Evolutionary conservation across 805 yeast genomes (phyloP).

Genomic region (Pichia nanzhaoensis): DNA sequence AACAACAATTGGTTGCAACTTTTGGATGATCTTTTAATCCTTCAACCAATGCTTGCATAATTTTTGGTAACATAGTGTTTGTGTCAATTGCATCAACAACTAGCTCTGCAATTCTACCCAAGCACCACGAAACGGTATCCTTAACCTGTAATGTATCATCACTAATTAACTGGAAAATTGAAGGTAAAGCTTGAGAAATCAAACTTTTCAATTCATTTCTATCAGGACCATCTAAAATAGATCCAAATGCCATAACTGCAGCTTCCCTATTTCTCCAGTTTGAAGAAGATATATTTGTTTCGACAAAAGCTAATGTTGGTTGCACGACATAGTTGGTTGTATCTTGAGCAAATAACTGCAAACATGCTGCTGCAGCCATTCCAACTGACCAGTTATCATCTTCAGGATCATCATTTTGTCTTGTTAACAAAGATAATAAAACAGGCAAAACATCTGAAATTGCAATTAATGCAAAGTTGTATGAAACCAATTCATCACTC

Average conservation of each 20-base stretch:
- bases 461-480: conserved; percentile 81
- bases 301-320: conserved; percentile 81
- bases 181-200: conserved; percentile 75
- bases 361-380: conserved; percentile 98
- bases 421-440: conserved; percentile 65
- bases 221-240: conserved; percentile 92
- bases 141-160: conserved; percentile 81
- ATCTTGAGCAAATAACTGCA: conserved; percentile 87
- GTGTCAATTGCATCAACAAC: conserved; percentile 71
- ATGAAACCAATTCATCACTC: conserved; percentile 45
- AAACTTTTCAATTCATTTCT: conserved; percentile 57
- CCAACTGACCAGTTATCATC: conserved; percentile 97
- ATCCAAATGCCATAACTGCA: conserved; percentile 98
- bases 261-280: conserved; percentile 92
- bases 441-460: conserved; percentile 84
- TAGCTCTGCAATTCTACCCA: conserved; percentile 90
- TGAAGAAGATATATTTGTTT: conserved; percentile 50
- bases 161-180: conserved; percentile 65
- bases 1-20: conserved; percentile 94
- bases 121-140: conserved; percentile 98
- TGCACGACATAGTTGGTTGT: conserved; percentile 82
- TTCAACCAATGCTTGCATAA: conserved; percentile 62
- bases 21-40: conserved; percentile 92
- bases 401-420: conserved; percentile 88
- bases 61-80: conserved; percentile 56